Base-by-base conservation (phyloP, 768 basidiomycete species). In the Lentinula boryana region DNA sequence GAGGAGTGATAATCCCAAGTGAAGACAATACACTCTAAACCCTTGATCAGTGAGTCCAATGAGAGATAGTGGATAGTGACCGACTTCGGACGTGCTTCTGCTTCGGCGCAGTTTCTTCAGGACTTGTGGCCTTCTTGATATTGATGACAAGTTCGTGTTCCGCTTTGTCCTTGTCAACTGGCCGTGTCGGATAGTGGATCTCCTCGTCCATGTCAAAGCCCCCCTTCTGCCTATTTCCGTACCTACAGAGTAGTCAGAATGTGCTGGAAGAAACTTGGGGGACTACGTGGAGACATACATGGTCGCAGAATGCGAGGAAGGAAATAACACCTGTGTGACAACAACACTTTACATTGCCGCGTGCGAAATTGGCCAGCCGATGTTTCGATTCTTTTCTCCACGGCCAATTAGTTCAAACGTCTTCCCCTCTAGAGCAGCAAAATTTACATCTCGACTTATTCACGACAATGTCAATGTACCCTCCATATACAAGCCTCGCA, bases 1-100 rank as follows among this genome's bases (percentile, higher is more conserved):
- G 95, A 98, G 18, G 95, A 91, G 68, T 98, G 95, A 69, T 98
- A 98, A 73, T 99, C 97, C 95, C 95, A 98, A 6, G 97, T 98
- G 74, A 95, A 99, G 27, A 98, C 93, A 71, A 99, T 98, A 68
- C 91, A 93, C 78, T 98, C 96, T 98, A 72, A 9, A 8, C 35
- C 21, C 32, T 27, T 36, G 23, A 16, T 44, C 12, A 8, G 49
- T 33, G 21, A 21, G 32, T 32, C 23, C 50, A 41, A 32, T 27
- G 35, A 4, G 56, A n/a, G 12, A 13, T 3, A 18, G 35, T 21
- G 10, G 18, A 8, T n/a, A 31, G 50, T 57, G 46, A 80, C 89
- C 72, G 76, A 98, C 96, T 98, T 72, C 97, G 86, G 68, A 99
- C 97, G 71, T 99, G 97, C 71, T 99, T 99, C 82, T 98, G 95